Conservation (phyloP, 805 yeast genomes). For the Suhomyces xylopsoci region DNA sequence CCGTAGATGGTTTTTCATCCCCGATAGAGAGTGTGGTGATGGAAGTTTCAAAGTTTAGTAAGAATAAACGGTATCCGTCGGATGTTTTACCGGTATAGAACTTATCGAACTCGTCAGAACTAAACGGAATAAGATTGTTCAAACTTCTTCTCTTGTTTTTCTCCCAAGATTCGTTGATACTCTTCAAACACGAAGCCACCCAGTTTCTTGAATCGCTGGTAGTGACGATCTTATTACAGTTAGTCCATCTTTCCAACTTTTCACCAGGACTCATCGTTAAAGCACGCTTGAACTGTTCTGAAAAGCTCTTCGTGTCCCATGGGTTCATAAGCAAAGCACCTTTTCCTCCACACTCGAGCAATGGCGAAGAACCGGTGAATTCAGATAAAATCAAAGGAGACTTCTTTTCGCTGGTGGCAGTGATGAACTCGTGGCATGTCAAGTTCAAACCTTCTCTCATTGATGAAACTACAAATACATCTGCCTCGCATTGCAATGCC, state of each 20-base stretch:
- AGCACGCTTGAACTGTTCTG: slow-evolving; percentile 61
- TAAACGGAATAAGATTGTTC: slow-evolving; percentile 28
- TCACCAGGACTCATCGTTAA: slow-evolving; percentile 64
- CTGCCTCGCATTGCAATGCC: slow-evolving; percentile 83
- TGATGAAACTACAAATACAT: slow-evolving; percentile 81
- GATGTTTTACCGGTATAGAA: slow-evolving; percentile 23
- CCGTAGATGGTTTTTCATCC: slow-evolving; percentile 17
- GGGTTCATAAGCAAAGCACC: slow-evolving; percentile 85
- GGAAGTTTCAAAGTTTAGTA: slow-evolving; percentile 51
- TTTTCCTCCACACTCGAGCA: slow-evolving; percentile 48
- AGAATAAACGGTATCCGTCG: slow-evolving; percentile 43
- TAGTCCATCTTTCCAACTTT: slow-evolving; percentile 58
- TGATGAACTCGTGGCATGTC: slow-evolving; percentile 91
- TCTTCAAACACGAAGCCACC: slow-evolving; percentile 57
- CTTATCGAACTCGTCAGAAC: slow-evolving; percentile 28
- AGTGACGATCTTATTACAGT: slow-evolving; percentile 54
- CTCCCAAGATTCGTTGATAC: slow-evolving; percentile 46
- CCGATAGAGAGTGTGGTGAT: slow-evolving; percentile 20
- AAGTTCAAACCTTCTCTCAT: slow-evolving; percentile 96
- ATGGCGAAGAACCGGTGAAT: slow-evolving; percentile 90
- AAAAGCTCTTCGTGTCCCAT: slow-evolving; percentile 73
- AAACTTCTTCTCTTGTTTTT: slow-evolving; percentile 26
- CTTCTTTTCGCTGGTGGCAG: slow-evolving; percentile 64
- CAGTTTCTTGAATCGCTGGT: slow-evolving; percentile 72
- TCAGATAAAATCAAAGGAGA: slow-evolving; percentile 87